Evolutionary conservation across 2,329 filamentous ascomycete species (phyloP), one percentile per base, ranked within the genome.

Genomic region (Penicillium vulpinum): DNA sequence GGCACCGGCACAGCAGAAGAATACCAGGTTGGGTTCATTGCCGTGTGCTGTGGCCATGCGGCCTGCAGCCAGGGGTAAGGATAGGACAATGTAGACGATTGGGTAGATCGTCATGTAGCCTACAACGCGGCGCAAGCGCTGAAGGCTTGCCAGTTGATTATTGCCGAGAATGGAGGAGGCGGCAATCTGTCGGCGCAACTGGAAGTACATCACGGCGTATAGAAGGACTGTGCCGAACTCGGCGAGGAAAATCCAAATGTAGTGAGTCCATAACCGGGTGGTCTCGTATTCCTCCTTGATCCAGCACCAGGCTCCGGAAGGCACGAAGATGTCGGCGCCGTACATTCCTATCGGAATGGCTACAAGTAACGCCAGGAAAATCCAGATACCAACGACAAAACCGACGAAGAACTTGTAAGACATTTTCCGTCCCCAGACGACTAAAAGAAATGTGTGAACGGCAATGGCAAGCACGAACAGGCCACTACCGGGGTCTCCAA

Each of bases 31-130:
- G 1, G 75, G 71, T 2, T 56, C 63, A 16, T 69, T 52, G 18
- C 73, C 71, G 43, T 70, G 68, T 7, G 73, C 74, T 4, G 72
- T 71, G 18, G 74, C 70, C 76, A 78, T 78, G 40, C 76, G 75
- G 26, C 75, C 76, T 3, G 75, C 77, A 2, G 85, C 86, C 8
- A 84, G 78, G 1, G 88, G 88, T 26, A 91, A 78, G 54, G 88
- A 89, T 39, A 85, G 62, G 13, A 87, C 73, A 4, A 83, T 83
- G 67, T 90, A 90, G 11, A 74, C 76, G 13, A 81, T 67, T 2
- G 77, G 77, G 54, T 78, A 79, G 56, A 78, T 76, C 44, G 78
- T 73, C 77, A 79, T 79, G 70, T 78, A 78, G 38, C 74, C 72
- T 48, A 77, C 74, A 1, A 78, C 77, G 21, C 77, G 75, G n/a